phyloP scores from a whole-genome alignment of 805 yeast species.

The Pichia eremophila region DNA sequence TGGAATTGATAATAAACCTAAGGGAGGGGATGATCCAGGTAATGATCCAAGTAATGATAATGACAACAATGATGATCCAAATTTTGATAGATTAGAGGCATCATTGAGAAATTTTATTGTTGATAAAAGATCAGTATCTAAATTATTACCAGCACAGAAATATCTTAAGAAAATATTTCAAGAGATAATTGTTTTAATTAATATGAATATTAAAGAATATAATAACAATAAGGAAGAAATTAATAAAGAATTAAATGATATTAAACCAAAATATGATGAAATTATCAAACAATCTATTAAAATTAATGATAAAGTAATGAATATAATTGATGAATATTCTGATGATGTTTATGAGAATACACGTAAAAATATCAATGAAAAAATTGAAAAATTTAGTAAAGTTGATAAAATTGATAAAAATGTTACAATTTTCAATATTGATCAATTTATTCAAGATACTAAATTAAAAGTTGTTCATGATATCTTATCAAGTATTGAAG shows the following conservation, averaged over 20 bases:
- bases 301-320: slow-evolving; percentile 51
- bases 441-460: slow-evolving; percentile 61
- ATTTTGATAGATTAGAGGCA: slow-evolving; percentile 77
- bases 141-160: slow-evolving; percentile 88
- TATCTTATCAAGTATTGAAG: slow-evolving; percentile 52
- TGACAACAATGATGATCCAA: slow-evolving; percentile 32
- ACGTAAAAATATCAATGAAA: slow-evolving; percentile 40
- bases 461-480: slow-evolving; percentile 58
- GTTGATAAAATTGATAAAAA: slow-evolving; percentile 54
- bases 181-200: slow-evolving; percentile 56
- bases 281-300: slow-evolving; percentile 41
- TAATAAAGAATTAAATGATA: slow-evolving; percentile 38
- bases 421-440: slow-evolving; percentile 30
- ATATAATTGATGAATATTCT: slow-evolving; percentile 51
- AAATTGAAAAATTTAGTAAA: slow-evolving; percentile 27
- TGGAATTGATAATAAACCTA: slow-evolving; percentile 18
- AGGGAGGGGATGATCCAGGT: slow-evolving; percentile 1
- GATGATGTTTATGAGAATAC: slow-evolving; percentile 54
- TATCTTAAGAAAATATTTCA: slow-evolving; percentile 58
- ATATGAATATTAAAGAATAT: slow-evolving; percentile 51
- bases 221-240: slow-evolving; percentile 39
- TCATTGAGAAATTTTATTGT: slow-evolving; percentile 77
- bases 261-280: slow-evolving; percentile 57
- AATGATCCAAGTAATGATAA: slow-evolving; percentile 18
- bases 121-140: slow-evolving; percentile 82